Percentiles rank a stretch among this genome's conserved stretches.
phyloP scores from a whole-genome alignment of 202 grass and related monocot species.

The Schoenoplectus tabernaemontani region DNA sequence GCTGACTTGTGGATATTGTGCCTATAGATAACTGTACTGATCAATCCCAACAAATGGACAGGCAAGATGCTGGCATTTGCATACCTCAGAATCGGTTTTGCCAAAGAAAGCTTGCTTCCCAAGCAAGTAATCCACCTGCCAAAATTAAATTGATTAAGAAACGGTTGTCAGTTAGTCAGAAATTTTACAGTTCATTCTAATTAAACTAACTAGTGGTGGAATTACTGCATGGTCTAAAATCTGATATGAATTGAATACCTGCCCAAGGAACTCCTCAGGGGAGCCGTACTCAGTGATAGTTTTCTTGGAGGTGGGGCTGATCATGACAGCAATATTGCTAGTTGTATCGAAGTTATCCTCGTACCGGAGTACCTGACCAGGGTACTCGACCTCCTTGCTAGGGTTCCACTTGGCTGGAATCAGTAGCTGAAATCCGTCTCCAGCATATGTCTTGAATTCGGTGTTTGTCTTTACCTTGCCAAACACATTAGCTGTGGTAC shows the following conservation, averaged over 20 bases:
- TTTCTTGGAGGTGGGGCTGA: constrained; percentile 65
- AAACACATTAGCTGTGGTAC: constrained; percentile 62
- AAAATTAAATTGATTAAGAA: not conserved
- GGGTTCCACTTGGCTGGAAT: constrained; percentile 93
- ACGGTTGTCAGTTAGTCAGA: not conserved
- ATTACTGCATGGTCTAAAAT: not conserved
- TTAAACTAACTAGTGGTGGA: not conserved
- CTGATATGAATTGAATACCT: constrained; percentile 35
- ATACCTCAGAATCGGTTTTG: constrained; percentile 75
- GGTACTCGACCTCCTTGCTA: constrained; percentile 78
- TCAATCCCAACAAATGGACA: not conserved
- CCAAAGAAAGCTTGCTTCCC: constrained; percentile 57
- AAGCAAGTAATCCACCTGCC: constrained; percentile 72
- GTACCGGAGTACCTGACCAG: constrained; percentile 73
- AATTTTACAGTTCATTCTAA: not conserved
- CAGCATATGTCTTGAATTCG: constrained; percentile 56
- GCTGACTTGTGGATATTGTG: not conserved
- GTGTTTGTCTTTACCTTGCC: constrained; percentile 73
- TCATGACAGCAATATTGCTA: constrained; percentile 73
- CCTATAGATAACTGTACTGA: not conserved
- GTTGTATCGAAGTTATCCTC: constrained; percentile 94
- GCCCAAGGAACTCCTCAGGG: constrained; percentile 64
- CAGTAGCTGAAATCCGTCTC: constrained; percentile 67
- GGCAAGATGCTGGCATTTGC: not conserved
- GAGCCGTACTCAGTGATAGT: constrained; percentile 72